Percentiles rank a stretch among this genome's conserved stretches.
Evolutionary conservation across 306 rosid species (phyloP).

Genomic region (Vigna reflexopilosa): DNA sequence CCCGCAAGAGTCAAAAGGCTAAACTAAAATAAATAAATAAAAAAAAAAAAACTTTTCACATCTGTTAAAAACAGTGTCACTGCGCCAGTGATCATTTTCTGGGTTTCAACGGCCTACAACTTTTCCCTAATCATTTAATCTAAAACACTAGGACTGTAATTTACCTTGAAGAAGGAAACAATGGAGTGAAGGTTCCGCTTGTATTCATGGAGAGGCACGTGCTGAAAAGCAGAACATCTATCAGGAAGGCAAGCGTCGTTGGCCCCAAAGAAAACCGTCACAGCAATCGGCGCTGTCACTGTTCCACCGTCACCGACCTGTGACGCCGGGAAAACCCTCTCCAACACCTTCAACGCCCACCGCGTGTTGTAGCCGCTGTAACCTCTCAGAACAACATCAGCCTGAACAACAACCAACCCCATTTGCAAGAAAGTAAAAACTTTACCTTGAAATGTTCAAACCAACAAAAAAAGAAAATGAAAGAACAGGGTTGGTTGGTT

Average conservation of each 20-base stretch:
- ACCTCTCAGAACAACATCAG: conserved; percentile 83
- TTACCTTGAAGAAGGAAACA: conserved; percentile 80
- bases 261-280: conserved; percentile 90
- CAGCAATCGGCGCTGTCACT: conserved; percentile 55
- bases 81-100: conserved; percentile 4
- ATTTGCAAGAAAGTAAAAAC: conserved; percentile 28
- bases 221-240: conserved; percentile 72
- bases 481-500: not conserved
- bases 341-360: conserved; percentile 80
- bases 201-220: conserved; percentile 78
- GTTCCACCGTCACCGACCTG: conserved; percentile 38
- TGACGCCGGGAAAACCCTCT: conserved; percentile 61
- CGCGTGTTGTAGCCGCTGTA: conserved; percentile 88
- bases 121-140: conserved; percentile 21
- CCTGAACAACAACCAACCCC: conserved; percentile 37
- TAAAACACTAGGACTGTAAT: not conserved
- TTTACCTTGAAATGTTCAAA: conserved; percentile 14
- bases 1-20: conserved; percentile 37
- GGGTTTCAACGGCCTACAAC: conserved; percentile 34
- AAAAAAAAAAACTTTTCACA: not conserved
- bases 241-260: conserved; percentile 84
- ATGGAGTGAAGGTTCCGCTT: conserved; percentile 67
- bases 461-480: not conserved
- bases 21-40: not conserved
- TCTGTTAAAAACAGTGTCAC: conserved; percentile 34